Evolutionary conservation across 2,329 filamentous ascomycete genomes (phyloP).

Genomic region (Aspergillus eucalypticola): DNA sequence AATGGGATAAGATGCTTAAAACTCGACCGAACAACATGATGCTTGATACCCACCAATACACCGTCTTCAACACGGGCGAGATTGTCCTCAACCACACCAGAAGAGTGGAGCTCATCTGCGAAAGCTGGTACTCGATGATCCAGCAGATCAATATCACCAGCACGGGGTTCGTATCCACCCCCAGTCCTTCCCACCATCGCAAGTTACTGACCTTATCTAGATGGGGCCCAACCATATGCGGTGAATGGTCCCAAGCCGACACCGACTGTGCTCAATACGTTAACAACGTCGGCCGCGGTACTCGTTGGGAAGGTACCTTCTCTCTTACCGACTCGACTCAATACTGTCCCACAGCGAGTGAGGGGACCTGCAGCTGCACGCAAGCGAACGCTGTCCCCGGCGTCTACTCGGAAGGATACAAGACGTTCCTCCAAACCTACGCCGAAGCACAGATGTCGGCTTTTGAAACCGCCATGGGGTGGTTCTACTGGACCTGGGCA

Average conservation of each 20-base stretch:
- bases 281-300: slow-evolving; percentile 86
- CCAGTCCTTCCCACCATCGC: too few relatives aligned
- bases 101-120: slow-evolving; percentile 85
- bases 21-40: slow-evolving; percentile 67
- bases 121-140: slow-evolving; percentile 81
- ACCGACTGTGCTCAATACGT: slow-evolving; percentile 87
- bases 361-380: slow-evolving; percentile 70
- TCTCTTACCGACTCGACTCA: slow-evolving; percentile 67
- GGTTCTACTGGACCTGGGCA: slow-evolving; percentile 99
- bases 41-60: slow-evolving; percentile 97
- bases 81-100: slow-evolving; percentile 77
- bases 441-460: slow-evolving; percentile 94
- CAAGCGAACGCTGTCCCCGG: slow-evolving; percentile 72
- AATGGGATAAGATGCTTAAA: slow-evolving; percentile 85
- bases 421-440: slow-evolving; percentile 82
- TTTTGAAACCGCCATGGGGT: slow-evolving; percentile 91
- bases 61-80: slow-evolving; percentile 92
- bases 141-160: slow-evolving; percentile 67
- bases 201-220: slow-evolving; percentile 29
- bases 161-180: slow-evolving; percentile 57
- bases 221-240: slow-evolving; percentile 91
- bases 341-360: slow-evolving; percentile 66
- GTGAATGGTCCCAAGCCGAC: slow-evolving; percentile 97
- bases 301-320: slow-evolving; percentile 87
- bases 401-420: slow-evolving; percentile 72